These are phyloP conservation scores for Diaporthe aspalathi DNA, from an alignment of 2,329 filamentous ascomycete genomes.

Conservation along the genomic window DNA sequence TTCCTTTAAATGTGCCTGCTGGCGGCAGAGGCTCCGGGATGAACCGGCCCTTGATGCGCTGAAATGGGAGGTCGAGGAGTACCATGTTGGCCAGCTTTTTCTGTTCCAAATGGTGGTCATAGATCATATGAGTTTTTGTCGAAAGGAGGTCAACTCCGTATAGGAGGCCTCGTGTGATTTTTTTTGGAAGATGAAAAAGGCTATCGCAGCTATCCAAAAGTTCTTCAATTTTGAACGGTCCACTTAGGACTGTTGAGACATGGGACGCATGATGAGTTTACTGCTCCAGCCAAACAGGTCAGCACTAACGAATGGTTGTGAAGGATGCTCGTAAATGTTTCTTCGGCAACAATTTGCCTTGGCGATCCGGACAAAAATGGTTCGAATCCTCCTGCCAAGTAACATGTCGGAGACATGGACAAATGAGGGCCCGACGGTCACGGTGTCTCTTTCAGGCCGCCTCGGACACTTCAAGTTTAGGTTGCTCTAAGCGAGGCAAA, in stretches of 20 bases:
- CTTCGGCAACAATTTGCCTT: background rate
- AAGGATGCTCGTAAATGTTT: background rate
- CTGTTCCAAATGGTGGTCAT: background rate
- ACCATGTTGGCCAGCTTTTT: background rate
- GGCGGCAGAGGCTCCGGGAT: background rate
- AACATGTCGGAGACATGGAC: conserved; percentile 4
- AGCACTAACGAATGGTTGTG: background rate
- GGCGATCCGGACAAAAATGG: background rate
- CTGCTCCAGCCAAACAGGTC: background rate
- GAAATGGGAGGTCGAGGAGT: background rate
- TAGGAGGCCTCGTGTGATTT: too few relatives aligned
- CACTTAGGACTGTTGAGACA: background rate
- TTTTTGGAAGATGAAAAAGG: background rate
- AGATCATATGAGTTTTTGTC: background rate
- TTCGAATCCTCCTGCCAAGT: background rate
- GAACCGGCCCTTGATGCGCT: background rate
- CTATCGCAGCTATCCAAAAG: too few relatives aligned
- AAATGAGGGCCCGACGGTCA: background rate
- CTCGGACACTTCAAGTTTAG: background rate
- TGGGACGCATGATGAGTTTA: background rate
- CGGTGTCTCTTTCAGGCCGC: background rate
- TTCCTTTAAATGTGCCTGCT: background rate
- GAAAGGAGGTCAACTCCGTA: too few relatives aligned
- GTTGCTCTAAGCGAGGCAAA: too few relatives aligned
- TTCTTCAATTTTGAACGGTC: background rate